Base-by-base conservation (phyloP, 2,329 filamentous ascomycete species). In the Westerdykella aurantiaca region DNA sequence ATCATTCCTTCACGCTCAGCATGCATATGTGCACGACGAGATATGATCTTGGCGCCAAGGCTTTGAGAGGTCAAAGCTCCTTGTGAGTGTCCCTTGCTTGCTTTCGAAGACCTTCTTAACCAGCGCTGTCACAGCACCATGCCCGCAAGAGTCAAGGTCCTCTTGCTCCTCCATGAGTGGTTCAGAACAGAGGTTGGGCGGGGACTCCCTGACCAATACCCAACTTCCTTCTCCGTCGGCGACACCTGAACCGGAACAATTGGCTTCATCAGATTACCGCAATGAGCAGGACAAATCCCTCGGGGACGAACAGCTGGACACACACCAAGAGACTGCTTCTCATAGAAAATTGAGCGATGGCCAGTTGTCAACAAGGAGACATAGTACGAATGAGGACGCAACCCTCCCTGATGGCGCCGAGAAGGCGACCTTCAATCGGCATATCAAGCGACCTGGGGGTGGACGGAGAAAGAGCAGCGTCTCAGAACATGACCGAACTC, bases 401-500 rank as follows among this genome's bases (percentile, higher is more conserved):
- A 45, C 61, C 1, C 37, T 63, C 18, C 63, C 61, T 1, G 64
- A 67, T 44, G 52, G 61, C 13, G 63, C 56, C 47, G 62, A 63
- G 45, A 63, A 52, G 44, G 46, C 51, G 9, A 50, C 53, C 34
- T 59, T 56, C 31, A 11, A 38, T 14, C 48, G 45, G 16, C 50
- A 41, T 7, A 66, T 66, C 44, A 63, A 60, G 46, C 53, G 64
- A 14, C 64, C 63, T 16, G 64, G 63, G n/a, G 63, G 66, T 49
- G 55, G 44, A 3, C 49, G 60, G 45, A 51, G 63, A 44, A 63
- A 42, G 51, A 67, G 64, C 53, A 66, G 62, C 48, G 57, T 63
- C 25, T 61, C 60, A 3, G 64, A 64, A 31, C 61, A 66, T 29
- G 61, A 72, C 5, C 70, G 66, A 48, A 58, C 74, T 3, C 59